These are phyloP conservation scores for Glutinoglossum americanum DNA, from an alignment of 495 filamentous ascomycete genomes.

Conservation along the genomic window DNA sequence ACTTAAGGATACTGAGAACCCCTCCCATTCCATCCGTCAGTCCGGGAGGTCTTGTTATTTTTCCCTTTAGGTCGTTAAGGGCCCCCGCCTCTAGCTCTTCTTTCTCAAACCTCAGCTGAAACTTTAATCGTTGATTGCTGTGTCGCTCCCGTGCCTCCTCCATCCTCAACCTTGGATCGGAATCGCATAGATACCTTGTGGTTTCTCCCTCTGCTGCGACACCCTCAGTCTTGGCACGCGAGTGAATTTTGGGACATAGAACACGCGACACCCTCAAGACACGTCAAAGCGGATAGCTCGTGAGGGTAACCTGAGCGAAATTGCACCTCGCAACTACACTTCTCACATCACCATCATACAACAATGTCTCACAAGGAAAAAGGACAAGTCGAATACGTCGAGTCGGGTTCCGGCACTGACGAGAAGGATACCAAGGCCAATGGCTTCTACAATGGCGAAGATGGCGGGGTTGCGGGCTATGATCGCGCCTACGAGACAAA, in stretches of 20 bases:
- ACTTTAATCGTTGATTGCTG: too few species aligned
- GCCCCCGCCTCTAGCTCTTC: background rate
- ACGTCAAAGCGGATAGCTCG: background rate
- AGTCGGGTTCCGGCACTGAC: background rate
- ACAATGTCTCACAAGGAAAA: background rate
- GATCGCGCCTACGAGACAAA: background rate
- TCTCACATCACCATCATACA: background rate
- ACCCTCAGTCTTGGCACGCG: background rate
- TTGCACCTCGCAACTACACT: too few species aligned
- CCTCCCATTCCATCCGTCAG: background rate
- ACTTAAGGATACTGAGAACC: background rate
- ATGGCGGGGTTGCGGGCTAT: background rate
- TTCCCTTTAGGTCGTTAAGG: background rate
- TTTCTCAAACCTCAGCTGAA: background rate
- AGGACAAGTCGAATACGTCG: background rate
- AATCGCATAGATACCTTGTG: too few species aligned
- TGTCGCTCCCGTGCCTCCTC: too few species aligned
- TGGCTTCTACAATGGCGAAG: background rate
- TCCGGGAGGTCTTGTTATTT: background rate
- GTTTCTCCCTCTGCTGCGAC: too few species aligned
- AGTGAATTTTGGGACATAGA: background rate
- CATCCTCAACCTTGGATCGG: too few species aligned
- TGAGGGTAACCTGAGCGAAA: too few species aligned
- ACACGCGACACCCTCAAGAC: background rate
- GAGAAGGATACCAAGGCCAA: background rate